Percentiles rank a stretch among this genome's conserved stretches.
These are phyloP conservation scores for Hypholoma fasciculare DNA, from an alignment of 768 basidiomycete genomes.

Conservation along the genomic window DNA sequence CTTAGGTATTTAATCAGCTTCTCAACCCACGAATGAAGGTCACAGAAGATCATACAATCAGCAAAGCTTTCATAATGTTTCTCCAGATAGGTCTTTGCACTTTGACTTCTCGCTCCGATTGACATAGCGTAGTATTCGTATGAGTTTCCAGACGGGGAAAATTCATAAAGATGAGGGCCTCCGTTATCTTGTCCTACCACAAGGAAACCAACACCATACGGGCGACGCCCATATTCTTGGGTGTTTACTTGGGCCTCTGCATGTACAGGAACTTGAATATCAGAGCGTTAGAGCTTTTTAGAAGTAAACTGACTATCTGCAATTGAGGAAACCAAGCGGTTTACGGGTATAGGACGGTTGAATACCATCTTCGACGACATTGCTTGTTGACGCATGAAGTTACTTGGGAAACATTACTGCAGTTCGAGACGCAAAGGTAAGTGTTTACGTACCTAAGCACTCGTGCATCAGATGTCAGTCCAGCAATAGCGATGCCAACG, in stretches of 20 bases:
- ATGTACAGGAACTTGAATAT: slow-evolving; percentile 1
- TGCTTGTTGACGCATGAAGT: slow-evolving; percentile 99
- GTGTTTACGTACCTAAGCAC: slow-evolving; percentile 75
- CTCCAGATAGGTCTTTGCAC: slow-evolving; percentile 98
- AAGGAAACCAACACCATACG: slow-evolving; percentile 98
- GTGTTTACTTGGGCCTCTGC: slow-evolving; percentile 98
- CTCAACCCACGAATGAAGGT: background rate
- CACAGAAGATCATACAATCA: slow-evolving; percentile 59
- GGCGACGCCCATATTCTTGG: slow-evolving; percentile 95
- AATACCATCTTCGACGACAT: slow-evolving; percentile 95
- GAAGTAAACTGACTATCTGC: slow-evolving; percentile 78
- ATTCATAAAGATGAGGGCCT: slow-evolving; percentile 98
- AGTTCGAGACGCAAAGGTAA: background rate
- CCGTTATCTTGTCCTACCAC: slow-evolving; percentile 95
- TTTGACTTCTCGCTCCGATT: slow-evolving; percentile 97
- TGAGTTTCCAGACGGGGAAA: slow-evolving; percentile 95
- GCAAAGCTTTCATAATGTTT: slow-evolving; percentile 88
- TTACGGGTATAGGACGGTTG: slow-evolving; percentile 93
- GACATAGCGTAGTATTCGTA: slow-evolving; percentile 99
- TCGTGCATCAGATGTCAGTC: slow-evolving; percentile 97
- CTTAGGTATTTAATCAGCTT: slow-evolving; percentile 35
- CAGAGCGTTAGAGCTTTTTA: background rate
- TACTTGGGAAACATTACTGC: slow-evolving; percentile 46
- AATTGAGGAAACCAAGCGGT: slow-evolving; percentile 88
- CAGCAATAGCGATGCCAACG: slow-evolving; percentile 98